Evolutionary conservation across 306 rosid species (phyloP).

Genomic region (Citrullus mucosospermus): DNA sequence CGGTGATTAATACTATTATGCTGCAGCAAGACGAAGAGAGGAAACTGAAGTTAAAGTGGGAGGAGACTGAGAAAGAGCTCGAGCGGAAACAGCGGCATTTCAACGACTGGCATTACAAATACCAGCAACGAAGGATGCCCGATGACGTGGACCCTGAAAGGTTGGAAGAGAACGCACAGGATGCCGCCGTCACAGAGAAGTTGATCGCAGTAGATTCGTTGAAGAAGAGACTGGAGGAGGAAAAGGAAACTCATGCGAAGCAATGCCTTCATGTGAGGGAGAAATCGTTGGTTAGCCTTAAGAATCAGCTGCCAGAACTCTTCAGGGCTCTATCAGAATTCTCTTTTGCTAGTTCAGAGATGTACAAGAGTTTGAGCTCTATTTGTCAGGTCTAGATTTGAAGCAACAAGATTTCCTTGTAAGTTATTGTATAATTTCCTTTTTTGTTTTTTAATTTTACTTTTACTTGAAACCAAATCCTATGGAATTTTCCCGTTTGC

Average conservation of each 20-base stretch:
- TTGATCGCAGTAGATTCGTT: constrained; percentile 38
- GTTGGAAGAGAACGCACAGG: constrained; percentile 24
- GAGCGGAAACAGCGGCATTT: constrained; percentile 50
- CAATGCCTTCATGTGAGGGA: constrained; percentile 75
- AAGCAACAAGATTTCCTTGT: constrained; percentile 4
- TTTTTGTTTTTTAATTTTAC: not conserved
- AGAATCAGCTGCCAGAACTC: constrained; percentile 67
- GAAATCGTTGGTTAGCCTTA: constrained; percentile 56
- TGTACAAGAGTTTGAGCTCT: constrained; percentile 46
- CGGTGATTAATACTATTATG: constrained; percentile 40
- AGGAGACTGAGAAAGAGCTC: constrained; percentile 66
- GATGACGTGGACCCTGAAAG: constrained; percentile 48
- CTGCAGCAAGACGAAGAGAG: constrained; percentile 60
- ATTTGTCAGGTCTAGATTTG: constrained; percentile 21
- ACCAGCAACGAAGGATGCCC: constrained; percentile 38
- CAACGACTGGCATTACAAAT: constrained; percentile 67
- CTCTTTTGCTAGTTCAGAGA: constrained; percentile 45
- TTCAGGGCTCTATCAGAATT: constrained; percentile 55
- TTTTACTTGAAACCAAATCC: not conserved
- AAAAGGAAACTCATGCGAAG: constrained; percentile 40
- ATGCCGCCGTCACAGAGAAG: constrained; percentile 34
- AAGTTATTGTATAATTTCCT: constrained; percentile 5
- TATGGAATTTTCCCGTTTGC: not conserved
- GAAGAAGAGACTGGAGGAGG: constrained; percentile 56
- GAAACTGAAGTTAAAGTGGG: constrained; percentile 45